Conservation (phyloP, 1,139 yeast genomes). For the Lodderomyces pseudojiufengensis region DNA sequence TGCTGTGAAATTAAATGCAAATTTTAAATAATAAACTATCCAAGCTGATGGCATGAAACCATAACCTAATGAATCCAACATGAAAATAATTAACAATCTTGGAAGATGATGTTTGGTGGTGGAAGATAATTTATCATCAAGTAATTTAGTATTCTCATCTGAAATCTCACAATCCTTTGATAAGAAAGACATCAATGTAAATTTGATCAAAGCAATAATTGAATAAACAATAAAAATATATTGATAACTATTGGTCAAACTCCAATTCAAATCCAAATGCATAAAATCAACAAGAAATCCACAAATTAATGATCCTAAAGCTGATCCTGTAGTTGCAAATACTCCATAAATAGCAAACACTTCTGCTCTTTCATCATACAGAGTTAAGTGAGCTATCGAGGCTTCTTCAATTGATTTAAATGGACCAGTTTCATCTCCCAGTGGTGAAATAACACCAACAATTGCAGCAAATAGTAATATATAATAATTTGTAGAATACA, state of each 20-base stretch:
- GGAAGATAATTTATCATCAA: slow-evolving; percentile 21
- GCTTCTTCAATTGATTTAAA: slow-evolving; percentile 88
- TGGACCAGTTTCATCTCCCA: slow-evolving; percentile 93
- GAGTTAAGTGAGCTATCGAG: slow-evolving; percentile 75
- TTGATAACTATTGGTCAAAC: slow-evolving; percentile 48
- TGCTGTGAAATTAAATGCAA: slow-evolving; percentile 37
- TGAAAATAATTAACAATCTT: slow-evolving; percentile 47
- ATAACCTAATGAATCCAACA: slow-evolving; percentile 81
- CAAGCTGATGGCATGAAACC: slow-evolving; percentile 89
- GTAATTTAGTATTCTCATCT: slow-evolving; percentile 6
- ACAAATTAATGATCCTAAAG: slow-evolving; percentile 65
- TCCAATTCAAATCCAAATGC: slow-evolving; percentile 28
- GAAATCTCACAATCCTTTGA: slow-evolving; percentile 52
- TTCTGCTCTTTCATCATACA: slow-evolving; percentile 62
- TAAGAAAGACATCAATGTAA: slow-evolving; percentile 50
- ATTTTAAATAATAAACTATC: slow-evolving; percentile 74
- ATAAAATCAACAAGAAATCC: slow-evolving; percentile 56
- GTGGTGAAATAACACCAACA: slow-evolving; percentile 72
- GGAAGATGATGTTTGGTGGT: slow-evolving; percentile 33
- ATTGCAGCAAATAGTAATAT: slow-evolving; percentile 58
- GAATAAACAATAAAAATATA: slow-evolving; percentile 58
- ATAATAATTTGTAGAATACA: slow-evolving; percentile 43
- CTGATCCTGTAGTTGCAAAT: slow-evolving; percentile 70
- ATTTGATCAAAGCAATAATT: slow-evolving; percentile 51
- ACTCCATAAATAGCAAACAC: slow-evolving; percentile 70